phyloP scores from a whole-genome alignment of 306 rosid species.

The barrel medic (Medicago truncatula) region MtrunA17r5.0-ANR NC_053049.1:38647001-38647500 shows the following conservation, averaged over 20 bases:
- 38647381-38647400: conserved; percentile 70
- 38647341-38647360: conserved; percentile 18
- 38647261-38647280: conserved; percentile 91
- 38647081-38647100: not conserved
- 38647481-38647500: conserved; percentile 70
- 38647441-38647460: conserved; percentile 93
- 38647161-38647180: conserved; percentile 45
- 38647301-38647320: conserved; percentile 7
- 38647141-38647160: conserved; percentile 36
- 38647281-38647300: conserved; percentile 60
- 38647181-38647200: conserved; percentile 99
- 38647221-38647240: conserved; percentile 77
- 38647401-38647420: conserved; percentile 95
- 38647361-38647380: conserved; percentile 31
- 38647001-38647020: not conserved
- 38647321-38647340: conserved; percentile 28
- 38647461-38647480: conserved; percentile 77
- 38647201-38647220: conserved; percentile 97
- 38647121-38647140: conserved; percentile 6
- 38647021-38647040: conserved; percentile 2
- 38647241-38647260: conserved; percentile 86
- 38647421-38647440: conserved; percentile 99
- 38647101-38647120: conserved; percentile 7
- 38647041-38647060: conserved; percentile 3
- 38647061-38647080: not conserved